These are phyloP conservation scores for Aspergillus arachidicola DNA, from an alignment of 2,329 filamentous ascomycete genomes.

Conservation along the genomic window DNA sequence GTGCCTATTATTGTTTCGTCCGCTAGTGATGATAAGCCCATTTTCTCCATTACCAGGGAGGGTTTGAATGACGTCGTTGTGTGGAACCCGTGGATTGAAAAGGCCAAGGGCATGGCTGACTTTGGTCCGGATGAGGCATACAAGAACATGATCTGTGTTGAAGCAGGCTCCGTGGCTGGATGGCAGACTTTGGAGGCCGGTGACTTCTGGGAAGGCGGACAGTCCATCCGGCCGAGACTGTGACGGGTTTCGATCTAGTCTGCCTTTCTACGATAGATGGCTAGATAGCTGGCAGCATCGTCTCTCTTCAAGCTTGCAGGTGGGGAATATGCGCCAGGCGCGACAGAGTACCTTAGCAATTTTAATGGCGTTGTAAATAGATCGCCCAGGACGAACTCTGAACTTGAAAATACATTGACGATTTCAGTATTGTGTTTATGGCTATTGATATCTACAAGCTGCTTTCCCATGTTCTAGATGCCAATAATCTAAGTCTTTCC, in stretches of 20 bases:
- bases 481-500: background rate
- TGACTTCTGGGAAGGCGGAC: conserved; percentile 67
- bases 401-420: background rate
- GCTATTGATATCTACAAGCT: background rate
- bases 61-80: conserved; percentile 86
- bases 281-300: background rate
- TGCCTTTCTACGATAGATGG: background rate
- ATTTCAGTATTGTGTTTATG: background rate
- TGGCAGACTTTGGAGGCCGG: conserved; percentile 87
- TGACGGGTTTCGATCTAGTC: conserved; percentile 5
- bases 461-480: too few relatives aligned
- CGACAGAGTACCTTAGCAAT: background rate
- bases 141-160: conserved; percentile 91
- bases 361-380: background rate
- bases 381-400: background rate
- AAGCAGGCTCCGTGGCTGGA: conserved; percentile 79
- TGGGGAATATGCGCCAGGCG: background rate
- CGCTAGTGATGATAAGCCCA: conserved; percentile 58
- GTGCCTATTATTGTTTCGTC: conserved; percentile 39
- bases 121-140: conserved; percentile 88
- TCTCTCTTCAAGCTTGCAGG: background rate
- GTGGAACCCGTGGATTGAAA: conserved; percentile 95
- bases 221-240: conserved; percentile 54
- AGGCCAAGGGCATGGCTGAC: conserved; percentile 78
- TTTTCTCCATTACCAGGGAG: conserved; percentile 77